These are phyloP conservation scores for Penicillium rolfsii DNA, from an alignment of 2,329 filamentous ascomycete species.

Conservation along the genomic window DNA sequence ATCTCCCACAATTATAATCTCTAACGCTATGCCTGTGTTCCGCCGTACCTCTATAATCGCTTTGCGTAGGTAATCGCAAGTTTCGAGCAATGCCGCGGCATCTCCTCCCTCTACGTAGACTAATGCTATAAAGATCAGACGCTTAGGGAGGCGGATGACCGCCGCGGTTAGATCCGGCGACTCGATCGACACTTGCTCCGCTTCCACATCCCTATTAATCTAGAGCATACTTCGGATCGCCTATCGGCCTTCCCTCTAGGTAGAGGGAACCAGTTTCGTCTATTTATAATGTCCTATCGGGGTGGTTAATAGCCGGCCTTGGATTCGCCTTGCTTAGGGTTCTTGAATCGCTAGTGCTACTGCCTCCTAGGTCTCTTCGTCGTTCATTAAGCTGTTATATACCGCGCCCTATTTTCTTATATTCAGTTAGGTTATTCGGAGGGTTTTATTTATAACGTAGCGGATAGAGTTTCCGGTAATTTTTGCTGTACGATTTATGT, in stretches of 20 bases:
- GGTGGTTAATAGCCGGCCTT: conserved; percentile 24
- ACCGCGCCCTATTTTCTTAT: too few species aligned
- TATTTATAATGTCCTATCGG: conserved; percentile 28
- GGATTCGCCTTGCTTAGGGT: conserved; percentile 3
- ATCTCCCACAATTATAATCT: too few species aligned
- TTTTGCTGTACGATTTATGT: conserved; percentile 26
- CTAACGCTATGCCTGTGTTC: conserved; percentile 14
- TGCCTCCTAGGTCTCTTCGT: conserved; percentile 16
- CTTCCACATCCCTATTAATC: conserved; percentile 31
- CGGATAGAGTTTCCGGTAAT: conserved; percentile 27
- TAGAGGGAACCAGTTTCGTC: conserved; percentile 5
- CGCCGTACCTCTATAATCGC: conserved; percentile 24
- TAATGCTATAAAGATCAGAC: conserved; percentile 29
- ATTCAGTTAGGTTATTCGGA: too few species aligned
- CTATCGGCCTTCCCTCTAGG: conserved; percentile 27
- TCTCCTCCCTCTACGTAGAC: conserved; percentile 29
- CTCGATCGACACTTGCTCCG: conserved; percentile 26
- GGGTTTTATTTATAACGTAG: too few species aligned
- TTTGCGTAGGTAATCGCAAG: conserved; percentile 21
- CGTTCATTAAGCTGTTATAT: conserved; percentile 24
- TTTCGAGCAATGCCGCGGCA: conserved; percentile 17
- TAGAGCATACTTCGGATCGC: conserved; percentile 33
- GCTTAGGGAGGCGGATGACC: conserved; percentile 26
- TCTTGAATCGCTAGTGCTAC: conserved; percentile 23
- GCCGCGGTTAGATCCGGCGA: conserved; percentile 30